Evolutionary conservation across 768 basidiomycete genomes (phyloP), one percentile per base, ranked within the genome.

Genomic region (Dacryopinax primogenitus): DNA sequence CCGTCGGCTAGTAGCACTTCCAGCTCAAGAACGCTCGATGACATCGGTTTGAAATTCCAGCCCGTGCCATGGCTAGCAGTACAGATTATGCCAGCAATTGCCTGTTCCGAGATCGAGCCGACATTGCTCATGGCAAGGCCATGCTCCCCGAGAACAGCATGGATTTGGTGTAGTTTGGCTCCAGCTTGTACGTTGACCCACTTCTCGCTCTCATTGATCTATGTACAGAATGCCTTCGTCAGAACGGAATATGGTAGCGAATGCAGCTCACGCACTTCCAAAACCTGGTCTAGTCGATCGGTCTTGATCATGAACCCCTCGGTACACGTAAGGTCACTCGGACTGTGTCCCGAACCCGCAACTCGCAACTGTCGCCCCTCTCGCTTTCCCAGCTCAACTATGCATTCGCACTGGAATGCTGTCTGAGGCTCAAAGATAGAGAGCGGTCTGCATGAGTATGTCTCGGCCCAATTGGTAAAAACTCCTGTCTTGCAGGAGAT

Each of bases 51-150:
- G 76, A 82, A 94, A 45, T 76, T 72, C 66, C 88, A 79, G 44
- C 96, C 95, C 13, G 90, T 86, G 63, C 94, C 96, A 78, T 99
- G 96, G 0, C 94, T 94, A 6, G 92, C 92, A 67, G 96, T 99
- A 13, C 92, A 86, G 71, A 98, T 80, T 70, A 93, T 84, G 47
- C 96, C 96, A 32, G 84, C 94, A 68, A 99, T 81, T 1, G 92
- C 91, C 74, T 97, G 95, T 73, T 96, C 93, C 35, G 92, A 95
- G 71, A 99, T 97, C 32, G 92, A 94, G 33, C 96, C 96, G 67
- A 96, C 81, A 75, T 90, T 95, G 71, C 82, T 85, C 83, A 99
- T 86, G 37, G 93, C 94, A 33, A 97, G 83, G 35, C 80, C 80
- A 70, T 86, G 77, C 15, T 77, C 73, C 61, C 80, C 83, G 64